Percentiles rank a stretch among this genome's conserved stretches.
phyloP scores from a whole-genome alignment of 1,139 yeast genomes.

The Meyerozyma carpophila region DNA sequence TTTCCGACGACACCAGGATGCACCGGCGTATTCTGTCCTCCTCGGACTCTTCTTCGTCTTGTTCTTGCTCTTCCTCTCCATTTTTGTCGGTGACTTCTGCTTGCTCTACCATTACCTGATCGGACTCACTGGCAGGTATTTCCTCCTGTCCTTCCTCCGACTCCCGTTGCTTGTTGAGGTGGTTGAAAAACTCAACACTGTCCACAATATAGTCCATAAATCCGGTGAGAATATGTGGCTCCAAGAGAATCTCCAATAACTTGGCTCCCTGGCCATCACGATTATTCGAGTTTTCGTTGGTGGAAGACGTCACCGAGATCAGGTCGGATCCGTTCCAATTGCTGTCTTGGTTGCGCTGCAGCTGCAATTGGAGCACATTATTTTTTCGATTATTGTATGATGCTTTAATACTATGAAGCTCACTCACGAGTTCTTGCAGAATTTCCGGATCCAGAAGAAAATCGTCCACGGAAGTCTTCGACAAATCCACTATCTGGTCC shows the following conservation, averaged over 20 bases:
- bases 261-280: constrained; percentile 39
- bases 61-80: constrained; percentile 7
- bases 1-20: constrained; percentile 39
- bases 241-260: constrained; percentile 38
- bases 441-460: constrained; percentile 29
- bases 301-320: constrained; percentile 36
- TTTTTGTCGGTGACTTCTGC: constrained; percentile 3
- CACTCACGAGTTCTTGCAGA: constrained; percentile 37
- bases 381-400: constrained; percentile 23
- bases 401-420: constrained; percentile 36
- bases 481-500: constrained; percentile 33
- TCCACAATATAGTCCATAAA: constrained; percentile 29
- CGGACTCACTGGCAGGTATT: background rate
- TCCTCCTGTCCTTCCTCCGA: constrained; percentile 10
- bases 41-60: constrained; percentile 20
- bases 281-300: constrained; percentile 20
- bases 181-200: constrained; percentile 37
- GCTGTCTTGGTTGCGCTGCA: constrained; percentile 10
- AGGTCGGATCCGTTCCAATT: constrained; percentile 17
- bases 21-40: constrained; percentile 38
- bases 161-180: constrained; percentile 20
- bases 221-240: constrained; percentile 42
- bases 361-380: constrained; percentile 29
- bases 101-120: background rate
- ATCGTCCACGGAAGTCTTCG: constrained; percentile 30